Percentiles rank a stretch among this genome's conserved stretches.
Conservation (phyloP, 1,284 basidiomycete species). For the Leccinum insolens region DNA sequence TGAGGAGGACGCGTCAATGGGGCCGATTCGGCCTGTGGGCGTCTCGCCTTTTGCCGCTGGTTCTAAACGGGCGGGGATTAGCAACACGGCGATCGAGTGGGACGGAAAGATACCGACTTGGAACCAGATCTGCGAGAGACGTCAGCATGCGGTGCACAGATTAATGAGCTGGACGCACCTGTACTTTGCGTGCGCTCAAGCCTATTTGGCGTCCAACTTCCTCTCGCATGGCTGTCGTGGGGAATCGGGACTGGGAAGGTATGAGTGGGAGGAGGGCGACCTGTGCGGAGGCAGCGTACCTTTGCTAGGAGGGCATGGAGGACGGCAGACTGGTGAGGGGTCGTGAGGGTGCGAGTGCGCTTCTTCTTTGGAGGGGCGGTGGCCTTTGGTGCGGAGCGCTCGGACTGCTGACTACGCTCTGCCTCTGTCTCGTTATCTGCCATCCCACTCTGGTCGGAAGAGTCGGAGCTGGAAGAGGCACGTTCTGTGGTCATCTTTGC, state of each 20-base stretch:
- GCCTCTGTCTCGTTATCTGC: slow-evolving; percentile 55
- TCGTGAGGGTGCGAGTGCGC: slow-evolving; percentile 76
- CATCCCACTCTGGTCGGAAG: slow-evolving; percentile 56
- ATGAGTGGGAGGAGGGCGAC: not conserved
- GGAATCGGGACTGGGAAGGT: slow-evolving; percentile 72
- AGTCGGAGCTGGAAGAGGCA: slow-evolving; percentile 35
- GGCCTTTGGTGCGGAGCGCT: slow-evolving; percentile 28
- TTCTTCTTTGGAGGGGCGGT: slow-evolving; percentile 74
- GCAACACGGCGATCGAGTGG: slow-evolving; percentile 16
- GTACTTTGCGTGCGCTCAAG: slow-evolving; percentile 82
- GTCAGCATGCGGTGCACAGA: slow-evolving; percentile 22
- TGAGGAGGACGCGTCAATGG: slow-evolving; percentile 57
- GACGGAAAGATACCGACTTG: slow-evolving; percentile 53
- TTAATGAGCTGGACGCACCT: slow-evolving; percentile 53
- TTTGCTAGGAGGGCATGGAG: slow-evolving; percentile 79
- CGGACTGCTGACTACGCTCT: slow-evolving; percentile 39
- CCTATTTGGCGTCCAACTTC: slow-evolving; percentile 83
- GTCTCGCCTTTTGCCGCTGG: slow-evolving; percentile 78
- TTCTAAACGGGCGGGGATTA: slow-evolving; percentile 49
- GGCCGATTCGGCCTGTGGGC: slow-evolving; percentile 55
- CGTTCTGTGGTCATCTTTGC: slow-evolving; percentile 26
- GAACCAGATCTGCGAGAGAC: slow-evolving; percentile 73
- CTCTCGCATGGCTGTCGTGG: slow-evolving; percentile 81
- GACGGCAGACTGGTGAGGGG: slow-evolving; percentile 81
- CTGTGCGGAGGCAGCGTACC: slow-evolving; percentile 43